Evolutionary conservation across 148 eudicot species (phyloP).

Genomic region (Dianthus caryophyllus): DNA sequence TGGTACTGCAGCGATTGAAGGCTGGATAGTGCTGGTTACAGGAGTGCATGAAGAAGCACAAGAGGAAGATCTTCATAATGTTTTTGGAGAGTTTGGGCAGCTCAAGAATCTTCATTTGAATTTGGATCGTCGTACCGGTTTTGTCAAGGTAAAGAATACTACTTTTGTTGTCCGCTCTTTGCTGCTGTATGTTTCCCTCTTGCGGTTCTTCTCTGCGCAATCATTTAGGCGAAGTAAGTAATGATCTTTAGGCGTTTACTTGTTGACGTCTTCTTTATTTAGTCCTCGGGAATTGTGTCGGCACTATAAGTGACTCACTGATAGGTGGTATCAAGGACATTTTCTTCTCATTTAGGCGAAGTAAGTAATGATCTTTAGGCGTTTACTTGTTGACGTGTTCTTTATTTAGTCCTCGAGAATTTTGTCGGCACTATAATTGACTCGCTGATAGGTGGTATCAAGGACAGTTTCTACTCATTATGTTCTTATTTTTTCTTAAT

Average conservation of each 20-base stretch:
- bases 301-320: background rate
- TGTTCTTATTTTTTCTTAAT: no score
- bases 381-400: background rate
- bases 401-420: background rate
- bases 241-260: background rate
- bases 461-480: no score
- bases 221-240: no score
- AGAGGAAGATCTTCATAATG: slow-evolving; percentile 77
- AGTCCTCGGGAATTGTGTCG: background rate
- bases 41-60: slow-evolving; percentile 94
- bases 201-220: no score
- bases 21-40: slow-evolving; percentile 78
- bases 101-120: slow-evolving; percentile 86
- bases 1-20: slow-evolving; percentile 74
- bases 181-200: no score
- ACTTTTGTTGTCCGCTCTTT: background rate
- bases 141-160: slow-evolving; percentile 59
- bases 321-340: no score
- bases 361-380: no score
- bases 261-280: background rate
- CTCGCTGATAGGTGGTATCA: background rate
- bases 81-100: slow-evolving; percentile 76
- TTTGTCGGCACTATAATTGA: background rate
- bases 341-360: no score
- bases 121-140: slow-evolving; percentile 93